These are phyloP conservation scores for Conticribra weissflogii DNA, from an alignment of 108 stramenopile genomes.

Conservation along the genomic window DNA sequence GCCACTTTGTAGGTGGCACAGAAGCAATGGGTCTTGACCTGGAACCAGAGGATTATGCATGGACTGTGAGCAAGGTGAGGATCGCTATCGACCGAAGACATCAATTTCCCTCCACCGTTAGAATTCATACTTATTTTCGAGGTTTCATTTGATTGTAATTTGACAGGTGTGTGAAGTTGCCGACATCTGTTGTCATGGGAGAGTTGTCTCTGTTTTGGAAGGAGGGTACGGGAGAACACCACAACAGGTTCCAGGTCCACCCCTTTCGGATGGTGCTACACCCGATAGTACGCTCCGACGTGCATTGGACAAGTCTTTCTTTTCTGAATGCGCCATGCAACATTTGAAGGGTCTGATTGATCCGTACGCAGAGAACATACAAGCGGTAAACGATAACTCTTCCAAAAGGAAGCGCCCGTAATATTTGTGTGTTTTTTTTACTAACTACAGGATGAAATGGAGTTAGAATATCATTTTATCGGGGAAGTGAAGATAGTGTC, in stretches of 20 bases:
- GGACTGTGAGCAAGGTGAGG: slow-evolving; percentile 73
- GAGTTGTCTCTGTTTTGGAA: slow-evolving; percentile 93
- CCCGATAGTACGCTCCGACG: slow-evolving; percentile 9
- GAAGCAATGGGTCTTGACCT: slow-evolving; percentile 83
- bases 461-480: no score
- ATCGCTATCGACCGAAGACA: no score
- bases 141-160: not conserved
- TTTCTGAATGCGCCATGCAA: slow-evolving; percentile 82
- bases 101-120: no score
- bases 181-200: slow-evolving; percentile 88
- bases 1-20: slow-evolving; percentile 67
- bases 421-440: not conserved
- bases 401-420: slow-evolving; percentile 7
- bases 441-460: not conserved
- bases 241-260: slow-evolving; percentile 28
- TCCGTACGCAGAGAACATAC: slow-evolving; percentile 56
- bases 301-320: slow-evolving; percentile 68
- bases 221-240: slow-evolving; percentile 90
- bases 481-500: no score
- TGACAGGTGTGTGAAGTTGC: slow-evolving; percentile 78
- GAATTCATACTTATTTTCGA: no score
- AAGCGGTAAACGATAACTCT: not conserved
- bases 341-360: slow-evolving; percentile 87
- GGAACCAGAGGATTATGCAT: slow-evolving; percentile 87
- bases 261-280: slow-evolving; percentile 8